Evolutionary conservation across 441 rosid species (phyloP), one percentile per base, ranked within the genome.

Genomic region (Gossypium gossypioides): DNA sequence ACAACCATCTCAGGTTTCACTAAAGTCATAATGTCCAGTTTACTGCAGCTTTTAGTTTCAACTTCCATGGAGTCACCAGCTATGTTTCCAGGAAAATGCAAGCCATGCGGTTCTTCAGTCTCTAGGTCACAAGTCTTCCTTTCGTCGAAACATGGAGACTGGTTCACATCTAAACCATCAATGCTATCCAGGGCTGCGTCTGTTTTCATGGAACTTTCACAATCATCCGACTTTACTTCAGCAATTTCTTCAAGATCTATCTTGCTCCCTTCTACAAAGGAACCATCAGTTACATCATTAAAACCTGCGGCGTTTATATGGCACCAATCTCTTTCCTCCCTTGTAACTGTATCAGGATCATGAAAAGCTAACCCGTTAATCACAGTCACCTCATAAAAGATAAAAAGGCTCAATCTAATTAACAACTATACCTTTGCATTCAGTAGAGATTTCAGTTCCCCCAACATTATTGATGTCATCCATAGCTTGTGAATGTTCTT

Each of bases 31-130:
- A 56, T 37, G 12, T 51, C 46, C 15, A 37, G 18, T 12, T 42
- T 55, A 50, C 69, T 62, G n/a, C 44, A 16, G 19, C 67, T 57
- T 6, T 8, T 37, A 37, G 44, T 37, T 37, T 10, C 56, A 6
- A 16, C 34, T 22, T 77, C 76, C 42, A 62, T 22, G 70, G 71
- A 68, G 10, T 44, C 27, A 32, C 8, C 54, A 56, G 46, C 60
- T 0, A 50, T 19, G 13, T 52, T 24, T 44, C 50, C 74, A 63
- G 25, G 73, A 65, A 54, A 21, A 40, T 16, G 32, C 19, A 75
- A 75, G 32, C 7, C 44, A 25, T 52, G 74, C 21, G 51, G 64
- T 74, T 60, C 75, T 68, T 22, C 59, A 10, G 46, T 52, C 61
- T 56, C 76, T 7, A 22, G 3, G 12, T 27, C 40, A 32, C 25